A percentile compares a stretch with the other conserved stretches of the same genome.
Conservation (phyloP, 179 eudicot species). For the Carnegiea gigantea region DNA sequence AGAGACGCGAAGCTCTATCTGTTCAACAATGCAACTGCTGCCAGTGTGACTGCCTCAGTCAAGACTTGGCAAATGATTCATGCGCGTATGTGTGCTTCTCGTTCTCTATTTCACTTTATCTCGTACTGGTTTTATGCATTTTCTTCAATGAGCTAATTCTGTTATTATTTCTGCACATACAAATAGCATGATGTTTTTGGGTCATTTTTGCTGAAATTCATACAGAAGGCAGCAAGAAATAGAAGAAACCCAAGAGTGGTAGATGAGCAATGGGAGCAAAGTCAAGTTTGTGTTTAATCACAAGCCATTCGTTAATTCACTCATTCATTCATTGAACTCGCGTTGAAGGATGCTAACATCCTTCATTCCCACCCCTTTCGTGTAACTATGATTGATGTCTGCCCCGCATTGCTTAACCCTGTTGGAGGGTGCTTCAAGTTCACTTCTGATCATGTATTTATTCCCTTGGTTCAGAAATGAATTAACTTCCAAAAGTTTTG, state of each 20-base stretch:
- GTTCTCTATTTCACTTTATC: conserved; percentile 22
- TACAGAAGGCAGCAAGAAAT: conserved; percentile 22
- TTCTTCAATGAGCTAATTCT: neutral
- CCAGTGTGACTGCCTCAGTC: conserved; percentile 48
- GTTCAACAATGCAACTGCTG: conserved; percentile 66
- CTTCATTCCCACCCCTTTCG: too few species aligned
- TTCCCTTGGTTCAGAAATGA: neutral
- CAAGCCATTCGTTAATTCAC: neutral
- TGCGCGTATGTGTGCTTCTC: conserved; percentile 25
- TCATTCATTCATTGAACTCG: neutral
- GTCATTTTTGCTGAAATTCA: neutral
- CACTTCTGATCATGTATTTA: neutral
- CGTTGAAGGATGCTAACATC: too few species aligned
- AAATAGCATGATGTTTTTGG: neutral
- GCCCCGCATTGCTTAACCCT: neutral
- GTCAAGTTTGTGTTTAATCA: neutral
- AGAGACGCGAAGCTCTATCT: conserved; percentile 47
- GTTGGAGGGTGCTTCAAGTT: neutral
- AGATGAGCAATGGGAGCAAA: conserved; percentile 22
- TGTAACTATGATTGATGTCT: neutral
- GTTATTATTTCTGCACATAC: neutral
- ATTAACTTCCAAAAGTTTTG: neutral
- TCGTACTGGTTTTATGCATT: conserved; percentile 16
- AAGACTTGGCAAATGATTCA: conserved; percentile 64
- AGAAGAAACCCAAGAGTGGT: conserved; percentile 15